These are phyloP conservation scores for Globisporangium apiculatum DNA, from an alignment of 352 stramenopile genomes.

Conservation along the genomic window DNA sequence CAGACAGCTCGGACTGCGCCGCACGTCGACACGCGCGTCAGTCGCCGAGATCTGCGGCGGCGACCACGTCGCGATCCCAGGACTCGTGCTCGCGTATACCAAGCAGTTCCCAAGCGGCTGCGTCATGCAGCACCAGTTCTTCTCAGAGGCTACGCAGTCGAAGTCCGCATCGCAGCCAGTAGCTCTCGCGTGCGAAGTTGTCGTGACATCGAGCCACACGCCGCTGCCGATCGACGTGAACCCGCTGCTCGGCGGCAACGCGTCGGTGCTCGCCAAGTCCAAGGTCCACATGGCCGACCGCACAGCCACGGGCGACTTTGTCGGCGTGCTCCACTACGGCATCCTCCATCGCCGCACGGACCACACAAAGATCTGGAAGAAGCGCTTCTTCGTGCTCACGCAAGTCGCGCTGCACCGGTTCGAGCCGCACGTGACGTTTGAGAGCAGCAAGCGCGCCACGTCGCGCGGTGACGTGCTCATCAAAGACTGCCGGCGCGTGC, in stretches of 20 bases:
- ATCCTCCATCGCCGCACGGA: slow-evolving; percentile 22
- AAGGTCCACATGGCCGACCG: slow-evolving; percentile 19
- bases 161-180: not conserved
- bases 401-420: slow-evolving; percentile 36
- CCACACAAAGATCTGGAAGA: slow-evolving; percentile 31
- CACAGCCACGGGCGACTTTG: slow-evolving; percentile 30
- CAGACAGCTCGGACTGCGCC: slow-evolving; percentile 13
- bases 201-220: slow-evolving; percentile 17
- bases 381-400: slow-evolving; percentile 38
- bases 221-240: slow-evolving; percentile 8
- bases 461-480: slow-evolving; percentile 20
- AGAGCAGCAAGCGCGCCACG: slow-evolving; percentile 15
- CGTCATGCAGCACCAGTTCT: slow-evolving; percentile 26
- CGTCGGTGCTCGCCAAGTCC: slow-evolving; percentile 7
- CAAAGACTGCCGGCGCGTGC: slow-evolving; percentile 22
- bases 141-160: slow-evolving; percentile 2
- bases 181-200: slow-evolving; percentile 22
- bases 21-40: slow-evolving; percentile 7
- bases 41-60: slow-evolving; percentile 28
- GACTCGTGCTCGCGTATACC: slow-evolving; percentile 17
- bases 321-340: slow-evolving; percentile 26
- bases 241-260: slow-evolving; percentile 9
- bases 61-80: slow-evolving; percentile 22
- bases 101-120: slow-evolving; percentile 19
- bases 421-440: slow-evolving; percentile 17